Percentiles rank a stretch among this genome's conserved stretches.
phyloP scores from a whole-genome alignment of 768 basidiomycete species.

The Gloeopeniophorella convolvens region DNA sequence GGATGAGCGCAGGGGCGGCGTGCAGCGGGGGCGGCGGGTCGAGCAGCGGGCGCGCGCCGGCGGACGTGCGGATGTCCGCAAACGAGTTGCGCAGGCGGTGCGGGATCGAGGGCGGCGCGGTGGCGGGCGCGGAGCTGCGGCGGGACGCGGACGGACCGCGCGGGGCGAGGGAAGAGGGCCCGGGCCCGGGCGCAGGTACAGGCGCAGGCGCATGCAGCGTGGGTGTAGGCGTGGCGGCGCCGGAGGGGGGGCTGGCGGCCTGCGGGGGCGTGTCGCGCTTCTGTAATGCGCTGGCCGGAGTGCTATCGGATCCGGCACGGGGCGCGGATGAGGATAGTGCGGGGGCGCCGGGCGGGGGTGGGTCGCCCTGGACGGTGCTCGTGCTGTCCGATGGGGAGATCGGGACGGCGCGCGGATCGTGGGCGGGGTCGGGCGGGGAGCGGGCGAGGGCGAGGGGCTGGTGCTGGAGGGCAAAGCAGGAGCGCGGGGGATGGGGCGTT shows the following conservation, averaged over 20 bases:
- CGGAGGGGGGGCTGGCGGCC: slow-evolving; percentile 11
- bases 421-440: neutral
- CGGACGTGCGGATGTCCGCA: slow-evolving; percentile 36
- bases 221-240: neutral
- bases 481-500: slow-evolving; percentile 53
- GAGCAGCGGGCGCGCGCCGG: slow-evolving; percentile 22
- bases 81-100: slow-evolving; percentile 43
- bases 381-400: slow-evolving; percentile 6
- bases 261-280: slow-evolving; percentile 3
- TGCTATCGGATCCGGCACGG: neutral
- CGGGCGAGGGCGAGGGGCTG: neutral
- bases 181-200: neutral
- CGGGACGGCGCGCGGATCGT: neutral
- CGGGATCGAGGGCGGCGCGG: slow-evolving; percentile 21
- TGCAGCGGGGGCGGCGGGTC: slow-evolving; percentile 3
- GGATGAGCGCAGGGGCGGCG: slow-evolving; percentile 1
- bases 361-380: neutral
- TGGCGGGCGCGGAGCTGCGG: slow-evolving; percentile 17
- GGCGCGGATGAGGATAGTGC: neutral
- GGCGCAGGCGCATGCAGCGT: too few species aligned
- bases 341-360: neutral
- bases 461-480: slow-evolving; percentile 21
- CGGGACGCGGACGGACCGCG: slow-evolving; percentile 7
- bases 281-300: neutral
- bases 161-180: neutral